These are phyloP conservation scores for Chalaropsis ovoidea DNA, from an alignment of 2,329 filamentous ascomycete genomes.

Conservation along the genomic window DNA sequence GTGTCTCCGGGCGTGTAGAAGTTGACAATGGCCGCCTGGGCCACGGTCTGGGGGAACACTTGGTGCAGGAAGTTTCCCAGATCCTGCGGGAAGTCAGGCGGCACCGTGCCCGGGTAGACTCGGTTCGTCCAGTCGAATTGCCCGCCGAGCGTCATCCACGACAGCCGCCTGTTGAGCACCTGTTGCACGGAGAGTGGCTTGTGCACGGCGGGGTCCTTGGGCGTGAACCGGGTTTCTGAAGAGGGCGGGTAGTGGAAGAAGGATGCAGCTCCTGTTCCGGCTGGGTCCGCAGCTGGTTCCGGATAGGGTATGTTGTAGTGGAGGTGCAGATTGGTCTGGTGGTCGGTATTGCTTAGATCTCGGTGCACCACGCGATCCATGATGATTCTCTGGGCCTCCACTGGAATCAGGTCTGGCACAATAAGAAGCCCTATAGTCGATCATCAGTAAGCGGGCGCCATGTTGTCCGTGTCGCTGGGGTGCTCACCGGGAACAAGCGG, in stretches of 20 bases:
- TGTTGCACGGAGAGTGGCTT: slow-evolving; percentile 59
- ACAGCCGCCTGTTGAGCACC: slow-evolving; percentile 67
- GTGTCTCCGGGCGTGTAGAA: slow-evolving; percentile 85
- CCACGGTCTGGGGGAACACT: slow-evolving; percentile 65
- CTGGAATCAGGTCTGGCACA: slow-evolving; percentile 63
- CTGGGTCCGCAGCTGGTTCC: slow-evolving; percentile 26
- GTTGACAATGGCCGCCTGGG: slow-evolving; percentile 89
- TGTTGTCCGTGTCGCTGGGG: background rate
- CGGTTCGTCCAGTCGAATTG: slow-evolving; percentile 96
- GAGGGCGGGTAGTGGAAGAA: slow-evolving; percentile 46
- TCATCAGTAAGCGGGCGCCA: background rate
- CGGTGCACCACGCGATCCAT: slow-evolving; percentile 65
- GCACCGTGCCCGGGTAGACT: slow-evolving; percentile 57
- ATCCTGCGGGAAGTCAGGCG: slow-evolving; percentile 65
- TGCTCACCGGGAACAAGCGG: slow-evolving; percentile 56
- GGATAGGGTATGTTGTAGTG: slow-evolving; percentile 63
- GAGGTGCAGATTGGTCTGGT: slow-evolving; percentile 83
- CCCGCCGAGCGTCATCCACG: slow-evolving; percentile 89
- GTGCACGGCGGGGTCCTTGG: slow-evolving; percentile 65
- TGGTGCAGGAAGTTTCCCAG: slow-evolving; percentile 55
- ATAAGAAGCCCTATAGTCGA: slow-evolving; percentile 59
- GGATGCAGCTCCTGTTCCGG: slow-evolving; percentile 32
- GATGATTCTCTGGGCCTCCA: slow-evolving; percentile 55
- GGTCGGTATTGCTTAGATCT: slow-evolving; percentile 60
- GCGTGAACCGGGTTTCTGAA: slow-evolving; percentile 47